phyloP scores from a whole-genome alignment of 2,329 filamentous ascomycete genomes.

The Trichoderma afroharzianum region DNA sequence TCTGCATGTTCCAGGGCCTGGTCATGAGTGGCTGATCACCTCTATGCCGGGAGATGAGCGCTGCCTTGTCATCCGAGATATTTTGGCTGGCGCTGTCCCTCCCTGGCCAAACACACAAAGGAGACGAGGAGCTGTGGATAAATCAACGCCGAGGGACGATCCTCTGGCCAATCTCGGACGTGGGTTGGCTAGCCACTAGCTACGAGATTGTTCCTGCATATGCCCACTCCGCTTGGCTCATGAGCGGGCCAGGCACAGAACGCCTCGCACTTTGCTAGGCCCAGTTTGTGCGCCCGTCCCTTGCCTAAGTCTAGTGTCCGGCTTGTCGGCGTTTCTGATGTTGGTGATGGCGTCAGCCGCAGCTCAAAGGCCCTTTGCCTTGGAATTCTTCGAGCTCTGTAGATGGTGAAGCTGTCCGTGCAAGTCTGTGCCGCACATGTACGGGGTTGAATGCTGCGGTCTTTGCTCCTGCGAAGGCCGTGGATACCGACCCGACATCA shows the following conservation, averaged over 20 bases:
- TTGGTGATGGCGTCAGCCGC: constrained; percentile 5
- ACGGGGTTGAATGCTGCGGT: neutral
- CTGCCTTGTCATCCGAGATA: constrained; percentile 17
- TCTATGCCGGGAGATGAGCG: constrained; percentile 24
- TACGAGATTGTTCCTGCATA: constrained; percentile 33
- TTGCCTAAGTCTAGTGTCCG: constrained; percentile 2
- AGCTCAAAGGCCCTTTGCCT: neutral
- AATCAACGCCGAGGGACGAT: constrained; percentile 17
- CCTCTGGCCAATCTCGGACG: constrained; percentile 17
- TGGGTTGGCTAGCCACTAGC: constrained; percentile 22
- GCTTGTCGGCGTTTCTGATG: constrained; percentile 14
- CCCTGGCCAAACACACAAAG: neutral
- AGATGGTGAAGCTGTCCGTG: neutral
- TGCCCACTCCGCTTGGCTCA: constrained; percentile 21
- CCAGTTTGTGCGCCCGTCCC: neutral
- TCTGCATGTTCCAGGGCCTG: neutral
- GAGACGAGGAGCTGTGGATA: neutral
- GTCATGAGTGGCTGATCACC: constrained; percentile 16
- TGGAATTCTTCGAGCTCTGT: neutral
- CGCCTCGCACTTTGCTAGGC: constrained; percentile 1
- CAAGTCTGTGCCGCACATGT: neutral
- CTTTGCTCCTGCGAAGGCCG: neutral
- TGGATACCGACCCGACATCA: neutral
- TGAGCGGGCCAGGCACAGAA: constrained; percentile 13
- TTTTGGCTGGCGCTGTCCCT: neutral